These are phyloP conservation scores for Lophiostoma macrostomum DNA, from an alignment of 495 filamentous ascomycete genomes.

Conservation along the genomic window DNA sequence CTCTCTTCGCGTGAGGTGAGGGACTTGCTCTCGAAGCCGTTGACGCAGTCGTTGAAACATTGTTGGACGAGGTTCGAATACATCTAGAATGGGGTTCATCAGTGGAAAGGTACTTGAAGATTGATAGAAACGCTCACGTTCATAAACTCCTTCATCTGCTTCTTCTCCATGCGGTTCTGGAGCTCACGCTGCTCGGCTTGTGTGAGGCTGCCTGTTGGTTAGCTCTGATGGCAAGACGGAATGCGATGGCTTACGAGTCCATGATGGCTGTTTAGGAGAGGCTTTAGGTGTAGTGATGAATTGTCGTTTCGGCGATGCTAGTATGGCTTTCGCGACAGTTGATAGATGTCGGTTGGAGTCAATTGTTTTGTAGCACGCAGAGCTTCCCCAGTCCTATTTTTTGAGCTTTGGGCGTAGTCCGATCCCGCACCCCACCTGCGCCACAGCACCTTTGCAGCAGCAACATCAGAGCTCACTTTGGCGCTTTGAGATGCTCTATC, in stretches of 20 bases:
- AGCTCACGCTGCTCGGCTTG: slow-evolving; percentile 86
- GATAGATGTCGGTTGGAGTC: too few relatives aligned
- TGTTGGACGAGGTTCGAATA: slow-evolving; percentile 92
- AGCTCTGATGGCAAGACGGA: slow-evolving; percentile 3
- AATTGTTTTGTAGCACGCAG: too few relatives aligned
- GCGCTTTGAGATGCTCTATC: too few relatives aligned
- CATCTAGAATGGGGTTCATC: slow-evolving; percentile 57
- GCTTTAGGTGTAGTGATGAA: neutral
- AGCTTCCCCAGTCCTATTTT: too few relatives aligned
- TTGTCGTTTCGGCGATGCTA: too few relatives aligned
- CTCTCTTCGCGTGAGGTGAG: slow-evolving; percentile 79
- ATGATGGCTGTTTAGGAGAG: slow-evolving; percentile 11
- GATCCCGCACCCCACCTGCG: too few relatives aligned
- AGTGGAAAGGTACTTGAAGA: slow-evolving; percentile 1
- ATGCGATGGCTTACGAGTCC: slow-evolving; percentile 23
- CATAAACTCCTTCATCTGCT: slow-evolving; percentile 99
- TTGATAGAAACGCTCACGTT: slow-evolving; percentile 56
- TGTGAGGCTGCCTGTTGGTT: slow-evolving; percentile 57
- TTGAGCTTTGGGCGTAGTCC: too few relatives aligned
- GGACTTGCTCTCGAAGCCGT: slow-evolving; percentile 97
- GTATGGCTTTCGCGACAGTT: too few relatives aligned
- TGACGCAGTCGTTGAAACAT: slow-evolving; percentile 96
- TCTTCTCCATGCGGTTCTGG: slow-evolving; percentile 84
- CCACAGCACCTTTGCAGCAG: too few relatives aligned
- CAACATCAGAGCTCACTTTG: too few relatives aligned